Conservation (phyloP, 2,329 filamentous ascomycete genomes). For the Ustulina deusta region DNA sequence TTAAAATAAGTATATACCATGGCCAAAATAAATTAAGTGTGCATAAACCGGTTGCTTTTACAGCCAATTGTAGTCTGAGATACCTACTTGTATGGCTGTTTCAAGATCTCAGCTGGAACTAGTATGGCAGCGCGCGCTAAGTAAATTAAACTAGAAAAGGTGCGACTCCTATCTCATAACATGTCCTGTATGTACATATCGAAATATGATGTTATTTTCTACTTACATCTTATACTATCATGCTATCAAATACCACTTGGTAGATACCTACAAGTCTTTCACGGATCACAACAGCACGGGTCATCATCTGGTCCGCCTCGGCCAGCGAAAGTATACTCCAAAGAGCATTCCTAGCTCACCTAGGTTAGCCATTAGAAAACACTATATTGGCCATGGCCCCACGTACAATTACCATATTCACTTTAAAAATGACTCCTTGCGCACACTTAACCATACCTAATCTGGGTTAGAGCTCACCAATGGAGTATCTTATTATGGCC, state of each 20-base stretch:
- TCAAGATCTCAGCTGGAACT: not conserved
- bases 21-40: not conserved
- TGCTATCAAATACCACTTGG: not conserved
- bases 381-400: too few relatives aligned
- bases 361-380: too few relatives aligned
- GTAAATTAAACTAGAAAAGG: not conserved
- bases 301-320: slow-evolving; percentile 21
- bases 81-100: not conserved
- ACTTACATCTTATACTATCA: not conserved
- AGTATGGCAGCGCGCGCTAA: not conserved
- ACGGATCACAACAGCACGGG: slow-evolving; percentile 4
- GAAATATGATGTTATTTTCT: not conserved
- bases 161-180: not conserved
- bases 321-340: slow-evolving; percentile 9
- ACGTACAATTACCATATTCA: too few relatives aligned
- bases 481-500: too few relatives aligned
- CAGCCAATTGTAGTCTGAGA: not conserved
- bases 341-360: too few relatives aligned
- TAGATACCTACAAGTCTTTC: not conserved
- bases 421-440: too few relatives aligned
- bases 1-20: not conserved
- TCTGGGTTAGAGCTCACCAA: too few relatives aligned
- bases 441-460: too few relatives aligned
- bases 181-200: not conserved
- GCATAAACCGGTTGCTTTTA: not conserved